phyloP scores from a whole-genome alignment of 345 rosid genomes.

The Linum usitatissimum region DNA sequence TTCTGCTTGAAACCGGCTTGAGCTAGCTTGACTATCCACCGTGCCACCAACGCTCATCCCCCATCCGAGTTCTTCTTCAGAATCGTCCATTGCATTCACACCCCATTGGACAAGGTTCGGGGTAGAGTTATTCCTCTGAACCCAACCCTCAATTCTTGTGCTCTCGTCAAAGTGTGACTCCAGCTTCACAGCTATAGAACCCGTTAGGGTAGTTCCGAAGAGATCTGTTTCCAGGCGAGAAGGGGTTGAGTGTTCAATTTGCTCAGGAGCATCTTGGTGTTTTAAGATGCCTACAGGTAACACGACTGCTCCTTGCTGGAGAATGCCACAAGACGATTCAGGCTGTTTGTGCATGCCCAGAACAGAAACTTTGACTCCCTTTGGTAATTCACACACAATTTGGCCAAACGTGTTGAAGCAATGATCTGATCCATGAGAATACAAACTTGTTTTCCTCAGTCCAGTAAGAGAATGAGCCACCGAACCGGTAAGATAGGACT shows the following conservation, averaged over 20 bases:
- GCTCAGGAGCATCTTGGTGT: conserved; percentile 11
- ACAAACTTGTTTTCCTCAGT: conserved; percentile 17
- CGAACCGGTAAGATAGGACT: conserved; percentile 49
- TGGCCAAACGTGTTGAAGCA: conserved; percentile 63
- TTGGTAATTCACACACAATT: conserved; percentile 47
- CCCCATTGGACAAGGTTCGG: conserved; percentile 47
- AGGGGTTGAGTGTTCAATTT: conserved; percentile 17
- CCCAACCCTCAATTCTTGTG: conserved; percentile 59
- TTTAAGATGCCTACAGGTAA: conserved; percentile 39
- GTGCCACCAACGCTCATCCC: conserved; percentile 54
- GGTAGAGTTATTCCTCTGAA: conserved; percentile 49
- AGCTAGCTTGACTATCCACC: conserved; percentile 26
- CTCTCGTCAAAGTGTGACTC: conserved; percentile 52
- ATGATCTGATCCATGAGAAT: conserved; percentile 20
- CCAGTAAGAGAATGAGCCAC: conserved; percentile 54
- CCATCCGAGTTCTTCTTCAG: conserved; percentile 70
- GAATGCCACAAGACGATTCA: conserved; percentile 20
- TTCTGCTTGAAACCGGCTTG: conserved; percentile 52
- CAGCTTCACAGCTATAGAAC: conserved; percentile 50
- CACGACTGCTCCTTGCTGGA: conserved; percentile 38
- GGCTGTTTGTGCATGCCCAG: conserved; percentile 41
- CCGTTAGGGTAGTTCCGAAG: conserved; percentile 16
- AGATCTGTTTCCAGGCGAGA: conserved; percentile 14
- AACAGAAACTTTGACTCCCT: conserved; percentile 47
- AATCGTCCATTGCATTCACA: conserved; percentile 39